A percentile compares a stretch with the other conserved stretches of the same genome.
Conservation (phyloP, 116 monocot species). For the Papilionanthe hybrid region DNA sequence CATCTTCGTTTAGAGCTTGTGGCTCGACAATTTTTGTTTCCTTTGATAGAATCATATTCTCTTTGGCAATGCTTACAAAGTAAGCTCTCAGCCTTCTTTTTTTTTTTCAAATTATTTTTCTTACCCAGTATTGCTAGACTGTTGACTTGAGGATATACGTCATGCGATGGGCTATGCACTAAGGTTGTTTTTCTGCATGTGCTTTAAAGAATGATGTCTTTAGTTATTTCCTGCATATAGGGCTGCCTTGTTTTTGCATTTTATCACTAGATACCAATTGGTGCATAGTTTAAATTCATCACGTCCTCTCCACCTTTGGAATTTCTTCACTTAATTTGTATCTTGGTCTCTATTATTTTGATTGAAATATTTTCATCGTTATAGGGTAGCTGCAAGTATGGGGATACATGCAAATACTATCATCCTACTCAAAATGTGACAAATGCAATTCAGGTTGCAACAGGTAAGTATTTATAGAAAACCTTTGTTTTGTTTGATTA, state of each 20-base stretch:
- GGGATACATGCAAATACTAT: slow-evolving; percentile 73
- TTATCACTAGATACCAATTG: neutral
- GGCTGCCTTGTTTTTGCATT: neutral
- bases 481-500: neutral
- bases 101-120: neutral
- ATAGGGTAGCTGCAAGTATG: slow-evolving; percentile 74
- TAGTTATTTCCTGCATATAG: neutral
- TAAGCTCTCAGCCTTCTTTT: no score
- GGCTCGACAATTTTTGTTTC: neutral
- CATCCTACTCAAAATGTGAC: slow-evolving; percentile 52
- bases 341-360: neutral
- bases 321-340: neutral
- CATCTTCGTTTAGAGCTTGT: neutral
- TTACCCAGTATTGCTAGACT: neutral
- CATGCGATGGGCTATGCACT: no score
- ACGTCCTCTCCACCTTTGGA: neutral
- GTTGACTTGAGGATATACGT: no score
- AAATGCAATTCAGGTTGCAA: slow-evolving; percentile 5
- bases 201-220: neutral
- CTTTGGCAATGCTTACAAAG: neutral
- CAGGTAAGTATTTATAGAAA: slow-evolving; percentile 21
- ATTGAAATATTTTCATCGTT: neutral
- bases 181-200: no score
- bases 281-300: neutral
- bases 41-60: neutral